phyloP scores from a whole-genome alignment of 73 alveolate genomes.

The Paraurostyla sp. region DNA sequence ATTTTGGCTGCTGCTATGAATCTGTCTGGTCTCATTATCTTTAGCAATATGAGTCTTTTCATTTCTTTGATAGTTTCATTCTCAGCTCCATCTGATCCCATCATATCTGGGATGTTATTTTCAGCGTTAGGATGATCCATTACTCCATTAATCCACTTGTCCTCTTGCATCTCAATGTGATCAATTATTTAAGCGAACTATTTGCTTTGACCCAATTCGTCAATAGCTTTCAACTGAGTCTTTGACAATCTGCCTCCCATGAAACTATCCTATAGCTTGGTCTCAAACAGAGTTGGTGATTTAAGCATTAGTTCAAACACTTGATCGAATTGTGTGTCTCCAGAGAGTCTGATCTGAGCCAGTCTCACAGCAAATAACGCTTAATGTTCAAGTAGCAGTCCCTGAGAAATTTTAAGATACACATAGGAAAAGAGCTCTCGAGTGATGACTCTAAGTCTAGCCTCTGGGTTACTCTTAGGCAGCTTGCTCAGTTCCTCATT shows the following conservation, averaged over 20 bases:
- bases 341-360: constrained; percentile 93
- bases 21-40: constrained; percentile 95
- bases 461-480: constrained; percentile 77
- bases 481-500: constrained; percentile 79
- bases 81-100: constrained; percentile 61
- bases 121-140: constrained; percentile 93
- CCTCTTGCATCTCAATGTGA: constrained; percentile 83
- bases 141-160: constrained; percentile 87
- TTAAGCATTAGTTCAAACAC: constrained; percentile 86
- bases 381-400: constrained; percentile 91
- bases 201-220: constrained; percentile 80
- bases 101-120: constrained; percentile 85
- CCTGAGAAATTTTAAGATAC: constrained; percentile 89
- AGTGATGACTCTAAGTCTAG: constrained; percentile 89
- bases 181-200: constrained; percentile 79
- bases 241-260: constrained; percentile 85
- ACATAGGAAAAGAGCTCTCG: constrained; percentile 88
- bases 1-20: constrained; percentile 83
- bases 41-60: constrained; percentile 78
- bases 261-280: constrained; percentile 65
- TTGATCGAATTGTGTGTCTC: constrained; percentile 73
- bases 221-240: constrained; percentile 84
- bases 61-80: constrained; percentile 64
- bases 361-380: constrained; percentile 94
- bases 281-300: constrained; percentile 76